Evolutionary conservation across 2,329 filamentous ascomycete genomes (phyloP), one percentile per base, ranked within the genome.

Genomic region (Fusarium subglutinans): DNA sequence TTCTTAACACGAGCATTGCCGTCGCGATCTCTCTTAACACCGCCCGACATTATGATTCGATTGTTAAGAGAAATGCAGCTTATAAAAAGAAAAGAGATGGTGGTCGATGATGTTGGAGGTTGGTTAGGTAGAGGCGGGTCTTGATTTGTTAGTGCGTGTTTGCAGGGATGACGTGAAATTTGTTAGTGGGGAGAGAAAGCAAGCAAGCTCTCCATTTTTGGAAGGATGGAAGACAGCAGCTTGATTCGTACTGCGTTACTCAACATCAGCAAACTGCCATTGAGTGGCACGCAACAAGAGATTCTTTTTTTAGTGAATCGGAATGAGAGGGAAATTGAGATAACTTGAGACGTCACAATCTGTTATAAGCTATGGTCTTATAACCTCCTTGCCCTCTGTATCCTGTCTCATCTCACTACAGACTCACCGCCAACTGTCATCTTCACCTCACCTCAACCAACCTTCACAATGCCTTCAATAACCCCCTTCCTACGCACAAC

Each of bases 1-100:
- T 76, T 76, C 81, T 86, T 87, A 71, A 83, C 79, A 53, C 83
- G 80, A 45, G 78, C 77, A 67, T 87, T 87, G 66, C 88, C 89
- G 62, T 87, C 85, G 70, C 86, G 83, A 13, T 70, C 60, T 66
- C 69, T 73, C 53, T 65, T 72, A 37, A 73, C 43, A 22, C 71
- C 71, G 22, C 67, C 54, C 18, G 70, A 73, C 70, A 73, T 74
- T 41, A 11, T 63, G 18, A 35, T 20, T 24, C 9, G 50, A 38
- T 67, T 55, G 53, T 30, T 26, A 13, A 13, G 12, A 61, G 47
- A 37, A 54, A 26, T 54, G 43, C 17, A 24, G 59, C n/a, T 48
- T 59, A 40, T 56, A 48, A 44, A 51, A n/a, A n/a, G n/a, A n/a
- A n/a, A n/a, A n/a, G n/a, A 53, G 41, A 41, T 59, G 50, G 48